Conservation (phyloP, 1,139 yeast genomes). For the Yamadazyma membranifaciens region DNA sequence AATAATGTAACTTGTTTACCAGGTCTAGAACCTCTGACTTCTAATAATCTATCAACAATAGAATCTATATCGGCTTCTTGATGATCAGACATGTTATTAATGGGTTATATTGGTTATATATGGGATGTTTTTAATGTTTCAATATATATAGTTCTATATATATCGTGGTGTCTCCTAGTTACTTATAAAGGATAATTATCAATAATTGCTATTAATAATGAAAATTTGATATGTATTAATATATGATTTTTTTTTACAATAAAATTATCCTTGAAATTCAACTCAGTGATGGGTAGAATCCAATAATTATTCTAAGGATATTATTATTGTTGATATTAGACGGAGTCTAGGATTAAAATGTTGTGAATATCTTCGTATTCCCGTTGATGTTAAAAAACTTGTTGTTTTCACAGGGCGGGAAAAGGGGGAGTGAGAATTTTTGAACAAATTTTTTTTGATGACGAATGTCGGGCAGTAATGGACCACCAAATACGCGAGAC, state of each 20-base stretch:
- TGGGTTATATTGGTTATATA: no score
- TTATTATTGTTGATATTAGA: neutral
- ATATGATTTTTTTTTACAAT: no score
- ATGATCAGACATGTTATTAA: constrained; percentile 46
- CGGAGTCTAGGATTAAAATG: neutral
- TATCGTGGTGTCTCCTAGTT: neutral
- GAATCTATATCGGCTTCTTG: constrained; percentile 96
- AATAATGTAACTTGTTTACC: constrained; percentile 94
- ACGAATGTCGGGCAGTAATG: neutral
- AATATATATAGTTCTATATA: neutral
- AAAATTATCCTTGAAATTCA: no score
- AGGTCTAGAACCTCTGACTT: constrained; percentile 97
- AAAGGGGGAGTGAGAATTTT: constrained; percentile 4
- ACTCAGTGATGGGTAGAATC: no score
- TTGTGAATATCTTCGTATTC: no score
- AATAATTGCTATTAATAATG: no score
- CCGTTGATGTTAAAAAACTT: constrained; percentile 1
- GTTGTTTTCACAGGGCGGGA: constrained; percentile 4
- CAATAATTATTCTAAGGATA: no score
- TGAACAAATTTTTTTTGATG: neutral
- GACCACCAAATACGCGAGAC: neutral
- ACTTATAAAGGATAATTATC: neutral
- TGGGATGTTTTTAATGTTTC: no score
- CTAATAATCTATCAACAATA: constrained; percentile 92
- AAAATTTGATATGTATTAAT: no score